Conservation (phyloP, 345 rosid species). For the rapeseed (Brassica napus) region Da-Ae NC_063445.1:56668501-56669000, state of each 20-base stretch:
- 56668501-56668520: neutral
- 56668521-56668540: neutral
- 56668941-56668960: neutral
- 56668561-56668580: neutral
- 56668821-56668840: neutral
- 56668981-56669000: neutral
- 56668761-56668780: neutral
- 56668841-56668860: neutral
- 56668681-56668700: neutral
- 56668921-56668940: neutral
- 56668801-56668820: neutral
- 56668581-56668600: neutral
- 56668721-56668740: neutral
- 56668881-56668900: neutral
- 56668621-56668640: neutral
- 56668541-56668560: neutral
- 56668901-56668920: neutral
- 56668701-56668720: neutral
- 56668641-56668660: neutral
- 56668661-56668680: neutral
- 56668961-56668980: neutral
- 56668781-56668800: neutral
- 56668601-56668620: neutral
- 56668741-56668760: neutral
- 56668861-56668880: neutral